Evolutionary conservation across 2,329 filamentous ascomycete species (phyloP).

Genomic region (Monosporascus cannonballus): DNA sequence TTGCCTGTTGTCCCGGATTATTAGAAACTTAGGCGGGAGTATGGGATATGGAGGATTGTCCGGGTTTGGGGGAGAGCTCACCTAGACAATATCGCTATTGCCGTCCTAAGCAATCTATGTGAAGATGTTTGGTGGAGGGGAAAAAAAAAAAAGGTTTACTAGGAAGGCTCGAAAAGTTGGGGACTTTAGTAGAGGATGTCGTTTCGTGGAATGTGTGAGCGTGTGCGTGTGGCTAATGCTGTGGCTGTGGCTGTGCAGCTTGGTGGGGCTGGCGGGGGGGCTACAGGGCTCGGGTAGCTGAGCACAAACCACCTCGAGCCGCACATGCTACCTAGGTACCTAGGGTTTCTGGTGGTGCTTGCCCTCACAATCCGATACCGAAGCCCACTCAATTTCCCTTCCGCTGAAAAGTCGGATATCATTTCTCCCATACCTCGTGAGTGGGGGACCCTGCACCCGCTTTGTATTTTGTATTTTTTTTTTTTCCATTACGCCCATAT

Average conservation of each 20-base stretch:
- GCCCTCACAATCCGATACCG: conserved; percentile 14
- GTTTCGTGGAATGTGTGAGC: conserved; percentile 2
- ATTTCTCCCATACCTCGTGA: conserved; percentile 2
- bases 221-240: conserved; percentile 3
- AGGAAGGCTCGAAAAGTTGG: conserved; percentile 12
- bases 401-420: neutral
- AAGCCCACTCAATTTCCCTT: neutral
- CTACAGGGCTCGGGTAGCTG: conserved; percentile 7
- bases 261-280: neutral
- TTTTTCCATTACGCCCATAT: neutral
- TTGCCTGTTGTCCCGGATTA: conserved; percentile 45
- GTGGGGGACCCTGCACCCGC: neutral
- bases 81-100: conserved; percentile 56
- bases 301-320: conserved; percentile 3
- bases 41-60: neutral
- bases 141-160: conserved; percentile 18
- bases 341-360: conserved; percentile 21
- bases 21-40: conserved; percentile 24
- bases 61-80: conserved; percentile 23
- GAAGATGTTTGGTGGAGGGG: conserved; percentile 35
- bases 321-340: too few species aligned
- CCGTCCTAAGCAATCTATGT: conserved; percentile 58
- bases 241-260: neutral
- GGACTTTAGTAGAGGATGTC: neutral
- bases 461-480: neutral